A percentile compares a stretch with the other conserved stretches of the same genome.
Evolutionary conservation across 2,329 filamentous ascomycete genomes (phyloP).

Genomic region (Clarireedia sp.): DNA sequence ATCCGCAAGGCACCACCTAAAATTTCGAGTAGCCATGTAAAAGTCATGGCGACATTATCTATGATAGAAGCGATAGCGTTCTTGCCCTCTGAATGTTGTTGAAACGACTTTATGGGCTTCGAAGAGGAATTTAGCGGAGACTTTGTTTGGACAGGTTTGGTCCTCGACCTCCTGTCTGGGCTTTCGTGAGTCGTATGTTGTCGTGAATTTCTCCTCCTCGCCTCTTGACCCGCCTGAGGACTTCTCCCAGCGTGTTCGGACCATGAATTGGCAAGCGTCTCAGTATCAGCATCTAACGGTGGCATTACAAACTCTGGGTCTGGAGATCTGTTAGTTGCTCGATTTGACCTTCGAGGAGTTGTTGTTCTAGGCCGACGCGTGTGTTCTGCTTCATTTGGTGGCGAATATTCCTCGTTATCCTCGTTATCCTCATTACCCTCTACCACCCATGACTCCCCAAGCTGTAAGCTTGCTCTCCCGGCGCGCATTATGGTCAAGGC

Average conservation of each 20-base stretch:
- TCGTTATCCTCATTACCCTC: slow-evolving; percentile 23
- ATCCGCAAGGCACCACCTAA: slow-evolving; percentile 51
- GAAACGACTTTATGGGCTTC: neutral
- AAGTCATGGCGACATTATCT: slow-evolving; percentile 16
- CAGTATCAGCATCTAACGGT: slow-evolving; percentile 23
- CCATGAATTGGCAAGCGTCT: slow-evolving; percentile 27
- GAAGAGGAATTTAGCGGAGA: neutral
- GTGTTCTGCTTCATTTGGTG: slow-evolving; percentile 16
- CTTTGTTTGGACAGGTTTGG: neutral
- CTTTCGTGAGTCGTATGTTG: slow-evolving; percentile 14
- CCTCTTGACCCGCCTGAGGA: slow-evolving; percentile 16
- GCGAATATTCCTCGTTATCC: slow-evolving; percentile 18
- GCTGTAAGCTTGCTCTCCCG: slow-evolving; percentile 15
- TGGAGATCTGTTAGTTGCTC: slow-evolving; percentile 21
- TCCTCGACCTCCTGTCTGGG: slow-evolving; percentile 18
- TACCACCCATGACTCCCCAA: slow-evolving; percentile 30
- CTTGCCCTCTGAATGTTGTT: neutral
- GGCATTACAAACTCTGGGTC: slow-evolving; percentile 30
- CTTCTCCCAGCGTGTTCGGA: slow-evolving; percentile 10
- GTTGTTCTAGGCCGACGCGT: slow-evolving; percentile 5
- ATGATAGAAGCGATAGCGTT: slow-evolving; percentile 13
- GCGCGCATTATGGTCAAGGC: slow-evolving; percentile 13
- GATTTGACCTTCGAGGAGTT: slow-evolving; percentile 17
- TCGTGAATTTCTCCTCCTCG: slow-evolving; percentile 16
- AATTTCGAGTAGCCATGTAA: slow-evolving; percentile 47